Base-by-base conservation (phyloP, 2,329 filamentous ascomycete species). In the Pleoardoris graminearum region DNA sequence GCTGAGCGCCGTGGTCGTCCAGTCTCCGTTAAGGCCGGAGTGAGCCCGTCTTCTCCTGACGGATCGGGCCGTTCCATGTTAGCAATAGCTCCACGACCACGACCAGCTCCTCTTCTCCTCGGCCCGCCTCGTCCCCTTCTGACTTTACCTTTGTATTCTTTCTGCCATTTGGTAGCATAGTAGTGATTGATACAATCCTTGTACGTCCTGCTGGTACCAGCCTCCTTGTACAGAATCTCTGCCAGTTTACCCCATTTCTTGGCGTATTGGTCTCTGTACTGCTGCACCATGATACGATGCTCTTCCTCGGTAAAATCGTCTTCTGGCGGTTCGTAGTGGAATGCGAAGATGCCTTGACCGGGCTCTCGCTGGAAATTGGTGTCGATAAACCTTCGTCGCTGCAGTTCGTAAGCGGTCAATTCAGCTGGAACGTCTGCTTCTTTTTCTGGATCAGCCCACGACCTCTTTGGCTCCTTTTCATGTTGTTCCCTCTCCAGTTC, bases 211-310 rank as follows among this genome's bases (percentile, higher is more conserved):
- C 82, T 79, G 0, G 82, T 81, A 5, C 69, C 69, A 36, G 66
- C 65, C 43, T 72, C 67, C 53, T 72, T 71, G 50, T 70, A 66
- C 16, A 93, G 75, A 21, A 80, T 80, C 53, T 88, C 84, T 4
- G 89, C 87, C 52, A 94, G 85, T 62, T 84, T 85, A 51, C 88
- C 88, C 88, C 89, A 94, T 66, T 91, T 89, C 78, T 94, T 94
- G 0, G 89, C 88, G 52, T 82, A 83, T 37, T 73, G 68, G 55
- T 90, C 87, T 45, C 89, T 79, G 65, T 91, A 93, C 10, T 84
- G 81, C 61, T 87, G 85, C 60, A 91, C 87, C 67, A 94, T 91
- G 23, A 82, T 78, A 38, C 83, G 80, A 32, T 83, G 80, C 70
- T 94, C 90, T 57, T 88, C 83, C 16, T 83, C 79, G 0, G 84